Conservation (phyloP, 2,329 filamentous ascomycete species). For the Tolypocladium ophioglossoides region DNA sequence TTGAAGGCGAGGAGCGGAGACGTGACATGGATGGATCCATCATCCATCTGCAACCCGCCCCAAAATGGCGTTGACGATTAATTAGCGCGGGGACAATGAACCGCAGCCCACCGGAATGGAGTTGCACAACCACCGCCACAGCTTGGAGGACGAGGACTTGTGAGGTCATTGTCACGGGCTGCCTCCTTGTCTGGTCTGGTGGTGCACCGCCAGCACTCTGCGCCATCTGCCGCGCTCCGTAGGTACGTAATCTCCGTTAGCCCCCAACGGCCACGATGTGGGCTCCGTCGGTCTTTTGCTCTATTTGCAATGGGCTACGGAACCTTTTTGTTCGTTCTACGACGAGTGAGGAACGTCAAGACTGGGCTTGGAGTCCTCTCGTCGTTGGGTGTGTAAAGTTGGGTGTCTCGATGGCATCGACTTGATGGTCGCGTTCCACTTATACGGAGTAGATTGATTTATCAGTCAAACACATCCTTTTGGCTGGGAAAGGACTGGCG, state of each 20-base stretch:
- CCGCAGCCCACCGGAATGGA: not conserved
- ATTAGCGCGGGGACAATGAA: not conserved
- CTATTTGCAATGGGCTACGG: not conserved
- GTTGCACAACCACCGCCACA: not conserved
- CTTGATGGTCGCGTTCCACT: not conserved
- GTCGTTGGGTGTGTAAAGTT: too few species aligned
- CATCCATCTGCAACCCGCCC: not conserved
- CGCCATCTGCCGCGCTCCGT: not conserved
- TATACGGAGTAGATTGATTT: too few species aligned
- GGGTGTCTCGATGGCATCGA: not conserved
- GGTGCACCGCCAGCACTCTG: not conserved
- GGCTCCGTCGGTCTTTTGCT: not conserved
- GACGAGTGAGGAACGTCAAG: not conserved
- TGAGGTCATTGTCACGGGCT: not conserved
- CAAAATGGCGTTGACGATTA: not conserved
- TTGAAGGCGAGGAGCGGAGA: not conserved
- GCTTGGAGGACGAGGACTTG: not conserved
- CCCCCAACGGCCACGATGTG: not conserved
- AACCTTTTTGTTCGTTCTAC: not conserved
- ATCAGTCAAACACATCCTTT: not conserved
- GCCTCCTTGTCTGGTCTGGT: not conserved
- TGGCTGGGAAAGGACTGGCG: not conserved
- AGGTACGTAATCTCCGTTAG: not conserved
- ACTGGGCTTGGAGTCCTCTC: not conserved
- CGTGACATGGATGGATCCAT: not conserved